Base-by-base conservation (phyloP, 352 stramenopile genomes). In the Phytophthora pini region DNA sequence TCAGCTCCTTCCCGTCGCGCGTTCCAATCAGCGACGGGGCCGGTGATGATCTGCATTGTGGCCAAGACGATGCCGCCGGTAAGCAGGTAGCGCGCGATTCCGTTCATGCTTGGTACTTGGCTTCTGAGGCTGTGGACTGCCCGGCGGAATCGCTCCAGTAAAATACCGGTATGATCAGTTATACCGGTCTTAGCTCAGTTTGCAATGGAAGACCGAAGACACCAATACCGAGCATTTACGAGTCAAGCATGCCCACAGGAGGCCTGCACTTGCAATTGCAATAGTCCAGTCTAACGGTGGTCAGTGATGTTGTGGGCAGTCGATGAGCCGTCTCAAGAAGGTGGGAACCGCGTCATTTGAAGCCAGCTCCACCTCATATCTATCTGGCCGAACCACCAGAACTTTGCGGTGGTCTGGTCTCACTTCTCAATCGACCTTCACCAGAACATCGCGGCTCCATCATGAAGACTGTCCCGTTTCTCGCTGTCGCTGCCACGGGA, bases 21-120 rank as follows among this genome's bases (percentile, higher is more conserved):
- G 62, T 91, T 90, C 80, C 82, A 92, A 77, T 93, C 81, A 20
- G 85, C 77, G 13, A 92, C 24, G 12, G 85, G 82, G 27, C 85
- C 82, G 4, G 76, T 72, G 50, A 92, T 74, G 65, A 90, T 61
- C 70, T 93, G 79, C 62, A 76, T 84, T n/a, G 79, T 77, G 38
- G 82, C 82, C 62, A 88, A 70, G 68, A 89, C 79, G 61, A 93
- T 62, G 40, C 82, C 85, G 57, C 82, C 76, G 10, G 82, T 79
- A 59, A 93, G 79, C 65, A 92, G 55, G 63, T 87, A 93, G 68
- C 83, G 85, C 70, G 80, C 74, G 53, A 88, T 76, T 74, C 82
- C 81, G 68, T 92, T 88, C 85, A 93, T 93, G 22, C 41, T 69
- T 43, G 22, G 32, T 52, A 24, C n/a, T 56, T 54, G 17, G 36